Conservation (phyloP, 441 rosid genomes). For the Capsella rubella region DNA sequence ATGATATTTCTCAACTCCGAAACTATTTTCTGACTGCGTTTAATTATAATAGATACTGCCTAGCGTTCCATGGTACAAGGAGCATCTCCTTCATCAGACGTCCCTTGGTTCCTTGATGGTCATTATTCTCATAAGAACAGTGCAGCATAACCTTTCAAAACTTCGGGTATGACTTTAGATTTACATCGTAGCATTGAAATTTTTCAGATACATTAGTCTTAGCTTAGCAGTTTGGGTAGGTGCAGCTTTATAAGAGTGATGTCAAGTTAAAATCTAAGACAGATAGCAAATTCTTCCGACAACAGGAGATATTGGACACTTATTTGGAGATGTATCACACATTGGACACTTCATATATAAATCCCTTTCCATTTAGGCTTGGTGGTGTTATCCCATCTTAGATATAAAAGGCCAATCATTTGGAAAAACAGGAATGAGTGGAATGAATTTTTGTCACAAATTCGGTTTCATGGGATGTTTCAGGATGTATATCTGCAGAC, state of each 20-base stretch:
- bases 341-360: conserved; percentile 1
- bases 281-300: conserved; percentile 4
- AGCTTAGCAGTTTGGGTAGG: conserved; percentile 29
- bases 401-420: background rate
- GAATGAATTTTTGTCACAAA: conserved; percentile 20
- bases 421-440: conserved; percentile 9
- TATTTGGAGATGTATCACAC: conserved; percentile 20
- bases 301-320: background rate
- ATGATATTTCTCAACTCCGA: conserved; percentile 24
- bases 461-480: conserved; percentile 18
- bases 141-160: conserved; percentile 94
- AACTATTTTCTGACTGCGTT: conserved; percentile 29
- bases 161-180: conserved; percentile 79
- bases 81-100: conserved; percentile 92
- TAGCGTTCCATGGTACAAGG: conserved; percentile 96
- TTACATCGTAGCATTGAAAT: background rate
- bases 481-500: conserved; percentile 99
- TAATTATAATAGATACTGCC: conserved; percentile 69
- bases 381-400: conserved; percentile 6
- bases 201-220: conserved; percentile 4
- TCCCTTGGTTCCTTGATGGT: conserved; percentile 98
- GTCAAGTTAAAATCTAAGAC: conserved; percentile 11
- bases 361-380: conserved; percentile 7
- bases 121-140: conserved; percentile 94
- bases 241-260: conserved; percentile 12